Evolutionary conservation across 352 stramenopile species (phyloP), one percentile per base, ranked within the genome.

Genomic region (Globisporangium orthogonon): DNA sequence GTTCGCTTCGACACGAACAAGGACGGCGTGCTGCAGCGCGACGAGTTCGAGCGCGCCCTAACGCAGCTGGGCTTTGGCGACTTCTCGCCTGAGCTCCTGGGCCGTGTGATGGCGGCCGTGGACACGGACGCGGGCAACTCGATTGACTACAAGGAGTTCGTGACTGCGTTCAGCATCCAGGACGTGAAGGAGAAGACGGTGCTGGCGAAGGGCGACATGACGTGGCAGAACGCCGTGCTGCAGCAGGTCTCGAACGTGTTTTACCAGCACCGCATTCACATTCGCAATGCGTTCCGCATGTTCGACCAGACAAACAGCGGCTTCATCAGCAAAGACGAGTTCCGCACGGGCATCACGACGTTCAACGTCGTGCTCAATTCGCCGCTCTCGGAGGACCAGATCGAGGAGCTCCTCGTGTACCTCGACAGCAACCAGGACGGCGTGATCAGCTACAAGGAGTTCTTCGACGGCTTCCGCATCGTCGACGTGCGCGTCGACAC

Each of bases 201-300:
- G 37, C 66, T 87, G 1, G 76, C 73, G 31, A 76, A 73, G 28
- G 80, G 78, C 29, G 81, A 82, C 60, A 64, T 84, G 69, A 95
- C 74, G 66, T 98, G 91, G 91, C 87, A 97, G 69, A 89, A 97
- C 60, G 77, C 87, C 15, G 84, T 98, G 47, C 73, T 98, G 40
- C 90, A 98, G 65, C 86, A 96, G 54, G 87, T 98, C 33, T 93
- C 91, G 43, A 97, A 97, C 66, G 91, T 97, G 52, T 91, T 97
- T 60, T 97, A 96, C 65, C 90, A 97, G 76, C 90, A 97, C 62
- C 82, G 91, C 28, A 94, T 96, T 52, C 89, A 97, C 71, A 91
- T 97, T 56, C 86, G 85, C 53, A 88, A 91, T 55, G 88, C 91
- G 28, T 97, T 97, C 64, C 86, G 90, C 28, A 94, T 96, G 69